Percentiles rank a stretch among this genome's conserved stretches.
These are phyloP conservation scores for Penicillium samsonianum DNA, from an alignment of 495 filamentous ascomycete species.

Conservation along the genomic window DNA sequence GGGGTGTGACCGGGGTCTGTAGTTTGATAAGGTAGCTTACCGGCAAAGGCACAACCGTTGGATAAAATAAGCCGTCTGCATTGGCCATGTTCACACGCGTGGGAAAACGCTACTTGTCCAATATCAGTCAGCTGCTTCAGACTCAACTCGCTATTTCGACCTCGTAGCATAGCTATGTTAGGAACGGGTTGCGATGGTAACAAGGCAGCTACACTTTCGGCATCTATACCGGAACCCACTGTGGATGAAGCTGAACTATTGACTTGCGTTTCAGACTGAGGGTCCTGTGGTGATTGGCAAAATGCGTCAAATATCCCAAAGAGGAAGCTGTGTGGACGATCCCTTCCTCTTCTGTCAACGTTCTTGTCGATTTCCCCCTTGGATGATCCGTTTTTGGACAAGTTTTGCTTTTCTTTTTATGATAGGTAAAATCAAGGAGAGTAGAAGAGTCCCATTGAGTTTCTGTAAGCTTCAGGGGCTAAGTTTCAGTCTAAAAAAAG, in stretches of 20 bases:
- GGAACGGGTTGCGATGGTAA: slow-evolving; percentile 26
- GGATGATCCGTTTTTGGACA: slow-evolving; percentile 7
- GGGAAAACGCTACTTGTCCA: background rate
- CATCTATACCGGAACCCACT: slow-evolving; percentile 8
- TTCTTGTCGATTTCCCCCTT: slow-evolving; percentile 16
- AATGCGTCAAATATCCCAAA: slow-evolving; percentile 16
- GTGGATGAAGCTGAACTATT: slow-evolving; percentile 7
- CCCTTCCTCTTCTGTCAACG: slow-evolving; percentile 14
- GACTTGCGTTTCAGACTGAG: slow-evolving; percentile 28
- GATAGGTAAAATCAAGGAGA: slow-evolving; percentile 15
- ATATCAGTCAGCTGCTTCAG: background rate
- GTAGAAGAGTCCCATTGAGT: background rate
- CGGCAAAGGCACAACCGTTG: background rate
- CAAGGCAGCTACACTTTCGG: slow-evolving; percentile 20
- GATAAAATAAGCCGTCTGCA: background rate
- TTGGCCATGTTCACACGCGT: background rate
- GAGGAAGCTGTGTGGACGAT: slow-evolving; percentile 17
- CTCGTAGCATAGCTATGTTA: slow-evolving; percentile 5
- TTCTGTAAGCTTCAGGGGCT: slow-evolving; percentile 2
- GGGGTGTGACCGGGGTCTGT: background rate
- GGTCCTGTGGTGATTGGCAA: slow-evolving; percentile 7
- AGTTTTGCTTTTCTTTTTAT: slow-evolving; percentile 5
- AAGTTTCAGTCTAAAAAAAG: slow-evolving; percentile 3
- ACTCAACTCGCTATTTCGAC: background rate
- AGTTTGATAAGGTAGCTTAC: background rate